phyloP scores from a whole-genome alignment of 2,329 filamentous ascomycete species.

The Reticulascus tulasneorum region DNA sequence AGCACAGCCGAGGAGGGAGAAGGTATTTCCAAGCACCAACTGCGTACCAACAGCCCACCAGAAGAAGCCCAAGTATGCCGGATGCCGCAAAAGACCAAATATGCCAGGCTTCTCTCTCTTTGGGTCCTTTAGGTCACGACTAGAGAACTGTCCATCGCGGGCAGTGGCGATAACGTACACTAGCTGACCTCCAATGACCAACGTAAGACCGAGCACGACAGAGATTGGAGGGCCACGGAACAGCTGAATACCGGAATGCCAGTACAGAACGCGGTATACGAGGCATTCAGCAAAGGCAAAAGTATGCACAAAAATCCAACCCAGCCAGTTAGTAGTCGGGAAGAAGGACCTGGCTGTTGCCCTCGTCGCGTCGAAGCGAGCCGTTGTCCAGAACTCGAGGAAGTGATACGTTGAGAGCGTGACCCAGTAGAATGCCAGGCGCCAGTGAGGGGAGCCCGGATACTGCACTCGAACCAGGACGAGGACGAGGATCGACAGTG shows the following conservation, averaged over 20 bases:
- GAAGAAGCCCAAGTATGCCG: constrained; percentile 95
- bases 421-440: constrained; percentile 60
- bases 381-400: constrained; percentile 90
- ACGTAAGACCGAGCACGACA: constrained; percentile 51
- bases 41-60: constrained; percentile 99
- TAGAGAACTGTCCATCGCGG: constrained; percentile 85
- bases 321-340: constrained; percentile 74
- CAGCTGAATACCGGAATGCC: constrained; percentile 40
- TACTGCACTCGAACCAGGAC: constrained; percentile 27
- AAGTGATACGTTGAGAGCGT: constrained; percentile 83
- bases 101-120: constrained; percentile 67
- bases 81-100: constrained; percentile 73
- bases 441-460: constrained; percentile 51
- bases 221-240: constrained; percentile 36
- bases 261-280: constrained; percentile 53
- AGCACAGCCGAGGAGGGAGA: constrained; percentile 73
- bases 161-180: constrained; percentile 81
- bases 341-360: constrained; percentile 75
- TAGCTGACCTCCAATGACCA: constrained; percentile 67
- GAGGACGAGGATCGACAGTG: constrained; percentile 28
- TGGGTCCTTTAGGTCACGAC: constrained; percentile 73
- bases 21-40: constrained; percentile 75
- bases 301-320: constrained; percentile 77
- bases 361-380: constrained; percentile 71
- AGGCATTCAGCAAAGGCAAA: constrained; percentile 70